phyloP scores from a whole-genome alignment of 495 filamentous ascomycete genomes.

The Thozetella sp. region DNA sequence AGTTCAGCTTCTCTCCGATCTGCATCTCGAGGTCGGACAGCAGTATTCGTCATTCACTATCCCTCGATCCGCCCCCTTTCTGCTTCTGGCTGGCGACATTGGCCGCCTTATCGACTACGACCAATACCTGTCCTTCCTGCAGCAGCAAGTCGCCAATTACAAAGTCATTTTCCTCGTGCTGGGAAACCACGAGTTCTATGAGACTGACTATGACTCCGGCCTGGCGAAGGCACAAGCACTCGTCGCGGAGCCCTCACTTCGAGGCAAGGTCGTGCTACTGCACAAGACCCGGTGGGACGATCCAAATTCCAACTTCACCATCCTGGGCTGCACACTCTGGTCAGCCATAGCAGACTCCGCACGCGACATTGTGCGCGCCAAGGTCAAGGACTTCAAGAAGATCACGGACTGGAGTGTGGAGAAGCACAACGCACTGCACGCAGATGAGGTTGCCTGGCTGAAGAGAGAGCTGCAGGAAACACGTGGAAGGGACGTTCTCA shows the following conservation, averaged over 20 bases:
- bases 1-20: too few species aligned
- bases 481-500: too few species aligned
- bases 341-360: conserved; percentile 43
- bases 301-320: too few species aligned
- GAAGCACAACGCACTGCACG: conserved; percentile 46
- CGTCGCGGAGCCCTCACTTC: conserved; percentile 41
- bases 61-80: too few species aligned
- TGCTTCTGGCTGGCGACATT: conserved; percentile 62
- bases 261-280: conserved; percentile 46
- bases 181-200: conserved; percentile 65
- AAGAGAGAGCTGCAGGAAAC: conserved; percentile 29
- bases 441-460: conserved; percentile 48
- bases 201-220: conserved; percentile 31
- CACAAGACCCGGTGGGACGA: conserved; percentile 41
- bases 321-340: conserved; percentile 62
- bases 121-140: conserved; percentile 50
- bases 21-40: too few species aligned
- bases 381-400: conserved; percentile 50
- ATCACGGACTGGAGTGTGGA: conserved; percentile 50
- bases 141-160: conserved; percentile 43
- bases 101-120: conserved; percentile 56
- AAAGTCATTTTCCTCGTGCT: conserved; percentile 52
- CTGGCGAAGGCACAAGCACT: conserved; percentile 43
- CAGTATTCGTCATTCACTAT: too few species aligned
- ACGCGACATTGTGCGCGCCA: conserved; percentile 33